These are phyloP conservation scores for Coffea canephora DNA, from an alignment of 257 asterid species.

Conservation along the genomic window DNA sequence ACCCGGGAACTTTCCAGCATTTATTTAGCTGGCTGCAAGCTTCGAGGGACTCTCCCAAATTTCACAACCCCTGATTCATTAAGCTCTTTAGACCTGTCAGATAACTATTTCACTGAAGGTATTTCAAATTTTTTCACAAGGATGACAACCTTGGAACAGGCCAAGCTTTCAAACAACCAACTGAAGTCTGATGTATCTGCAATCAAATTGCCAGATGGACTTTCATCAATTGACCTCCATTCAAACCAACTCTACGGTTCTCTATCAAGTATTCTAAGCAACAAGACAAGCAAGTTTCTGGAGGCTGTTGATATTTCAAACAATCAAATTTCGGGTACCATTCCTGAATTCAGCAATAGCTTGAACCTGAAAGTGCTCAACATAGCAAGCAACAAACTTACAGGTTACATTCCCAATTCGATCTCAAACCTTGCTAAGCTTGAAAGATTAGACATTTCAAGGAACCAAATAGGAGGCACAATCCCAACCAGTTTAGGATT, in stretches of 20 bases:
- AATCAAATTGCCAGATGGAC: conserved; percentile 59
- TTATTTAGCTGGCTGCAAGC: conserved; percentile 71
- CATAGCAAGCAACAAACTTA: conserved; percentile 63
- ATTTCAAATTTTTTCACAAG: conserved; percentile 48
- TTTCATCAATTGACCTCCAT: conserved; percentile 60
- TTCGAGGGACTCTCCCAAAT: conserved; percentile 63
- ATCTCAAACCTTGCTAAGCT: conserved; percentile 54
- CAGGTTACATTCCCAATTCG: conserved; percentile 69
- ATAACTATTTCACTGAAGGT: conserved; percentile 66
- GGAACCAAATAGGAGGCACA: conserved; percentile 71
- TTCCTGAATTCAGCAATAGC: conserved; percentile 54
- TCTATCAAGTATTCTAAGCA: conserved; percentile 44
- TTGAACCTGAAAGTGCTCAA: conserved; percentile 56
- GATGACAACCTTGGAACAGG: conserved; percentile 52
- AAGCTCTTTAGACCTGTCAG: conserved; percentile 68
- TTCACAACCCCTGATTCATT: conserved; percentile 68
- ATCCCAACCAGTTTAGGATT: conserved; percentile 66
- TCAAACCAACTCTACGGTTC: conserved; percentile 72
- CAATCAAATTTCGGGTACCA: conserved; percentile 61
- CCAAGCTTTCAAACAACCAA: conserved; percentile 61
- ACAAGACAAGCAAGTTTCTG: conserved; percentile 52
- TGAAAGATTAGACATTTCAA: conserved; percentile 61
- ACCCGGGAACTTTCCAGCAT: conserved; percentile 62
- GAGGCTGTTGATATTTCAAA: conserved; percentile 61
- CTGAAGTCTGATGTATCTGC: conserved; percentile 53